Base-by-base conservation (phyloP, 768 basidiomycete species). In the Xerocomus brunneocitrinus region DNA sequence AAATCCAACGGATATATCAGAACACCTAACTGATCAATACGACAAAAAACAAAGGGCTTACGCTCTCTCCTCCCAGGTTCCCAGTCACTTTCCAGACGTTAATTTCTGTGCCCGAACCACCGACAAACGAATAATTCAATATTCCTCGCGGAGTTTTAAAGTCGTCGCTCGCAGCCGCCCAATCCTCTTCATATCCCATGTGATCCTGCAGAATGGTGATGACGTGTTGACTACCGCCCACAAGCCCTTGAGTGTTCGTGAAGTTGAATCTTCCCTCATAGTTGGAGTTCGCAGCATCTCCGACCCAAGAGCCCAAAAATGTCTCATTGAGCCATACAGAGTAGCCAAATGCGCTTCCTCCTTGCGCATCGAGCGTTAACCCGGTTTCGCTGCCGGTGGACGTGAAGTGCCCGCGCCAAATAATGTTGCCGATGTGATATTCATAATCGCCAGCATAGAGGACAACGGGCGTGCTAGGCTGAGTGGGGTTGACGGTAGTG, bases 181-280 rank as follows among this genome's bases (percentile, higher is more conserved):
- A 19, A 50, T 78, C 72, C 53, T 76, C 75, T 36, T 79, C 79
- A 32, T 75, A 72, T 7, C 78, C 78, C 78, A 79, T 80, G 53
- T 79, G 79, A 57, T 80, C 80, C 62, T 80, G 77, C 24, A 81
- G 52, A 35, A 81, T 75, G 1, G 79, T 80, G 42, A 81, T 61
- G 30, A 79, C 67, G 55, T 80, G 74, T 28, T 59, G 58, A 4
- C 69, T 68, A 9, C 69, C 74, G 14, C 22, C 35, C 22, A 25
- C 12, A 13, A 64, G 52, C 24, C 45, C 42, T 28, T 13, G 28
- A 1, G 48, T 30, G 2, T 34, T 25, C 8, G 50, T 1, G 42
- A 65, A 57, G 22, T 54, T 19, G 42, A 67, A 67, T 8, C 55
- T 59, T 43, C 43, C 40, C n/a, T 62, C 49, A 7, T 60, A 49